Percentiles rank a stretch among this genome's conserved stretches.
These are phyloP conservation scores for Zygnema cylindricum DNA, from an alignment of 139 green algal genomes.

Conservation along the genomic window DNA sequence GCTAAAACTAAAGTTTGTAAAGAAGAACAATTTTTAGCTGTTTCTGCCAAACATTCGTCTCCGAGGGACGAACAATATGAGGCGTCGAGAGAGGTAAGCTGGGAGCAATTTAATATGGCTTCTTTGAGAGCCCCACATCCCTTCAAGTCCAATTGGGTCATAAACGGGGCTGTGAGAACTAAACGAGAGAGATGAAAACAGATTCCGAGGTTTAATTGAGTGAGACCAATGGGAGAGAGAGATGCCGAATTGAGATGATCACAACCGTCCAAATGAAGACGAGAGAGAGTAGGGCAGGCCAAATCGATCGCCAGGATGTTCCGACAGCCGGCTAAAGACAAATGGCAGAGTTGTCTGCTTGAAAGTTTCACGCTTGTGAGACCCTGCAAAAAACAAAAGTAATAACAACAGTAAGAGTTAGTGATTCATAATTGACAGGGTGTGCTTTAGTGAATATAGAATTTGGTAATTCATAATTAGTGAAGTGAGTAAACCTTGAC, in stretches of 20 bases:
- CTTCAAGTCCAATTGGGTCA: conserved; percentile 24
- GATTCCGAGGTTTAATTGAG: conserved; percentile 50
- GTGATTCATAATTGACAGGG: background rate
- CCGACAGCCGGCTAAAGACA: conserved; percentile 35
- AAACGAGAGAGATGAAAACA: conserved; percentile 34
- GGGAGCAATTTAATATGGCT: conserved; percentile 2
- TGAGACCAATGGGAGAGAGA: conserved; percentile 29
- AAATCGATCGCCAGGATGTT: conserved; percentile 26
- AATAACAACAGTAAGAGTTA: background rate
- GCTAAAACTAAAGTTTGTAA: conserved; percentile 32
- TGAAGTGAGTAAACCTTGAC: background rate
- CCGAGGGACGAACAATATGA: conserved; percentile 43
- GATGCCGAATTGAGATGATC: conserved; percentile 9
- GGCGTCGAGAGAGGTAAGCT: conserved; percentile 41
- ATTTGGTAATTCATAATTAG: background rate
- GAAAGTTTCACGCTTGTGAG: conserved; percentile 38
- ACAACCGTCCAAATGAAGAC: conserved; percentile 27
- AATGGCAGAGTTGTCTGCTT: background rate
- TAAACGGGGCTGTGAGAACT: background rate
- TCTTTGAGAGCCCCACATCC: conserved; percentile 40
- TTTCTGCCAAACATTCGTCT: background rate
- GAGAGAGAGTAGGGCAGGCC: conserved; percentile 9
- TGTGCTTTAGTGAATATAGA: background rate
- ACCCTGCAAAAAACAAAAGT: conserved; percentile 33
- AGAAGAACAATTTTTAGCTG: background rate